These are phyloP conservation scores for Alternaria dauci DNA, from an alignment of 2,329 filamentous ascomycete genomes.

Conservation along the genomic window DNA sequence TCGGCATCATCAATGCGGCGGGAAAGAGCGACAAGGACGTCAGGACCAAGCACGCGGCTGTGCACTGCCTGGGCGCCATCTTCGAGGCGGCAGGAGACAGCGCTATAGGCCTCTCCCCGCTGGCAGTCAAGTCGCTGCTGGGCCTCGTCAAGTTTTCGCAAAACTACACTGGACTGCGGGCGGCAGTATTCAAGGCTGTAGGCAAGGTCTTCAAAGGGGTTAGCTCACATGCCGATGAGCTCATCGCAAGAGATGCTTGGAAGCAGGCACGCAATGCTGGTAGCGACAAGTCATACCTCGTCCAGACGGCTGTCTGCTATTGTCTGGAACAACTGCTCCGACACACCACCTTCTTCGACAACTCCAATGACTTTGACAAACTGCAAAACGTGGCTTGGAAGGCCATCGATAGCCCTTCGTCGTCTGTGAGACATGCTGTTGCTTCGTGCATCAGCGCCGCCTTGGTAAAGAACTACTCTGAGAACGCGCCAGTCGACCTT, in stretches of 20 bases:
- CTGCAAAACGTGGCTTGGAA: constrained; percentile 85
- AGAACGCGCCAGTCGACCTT: constrained; percentile 55
- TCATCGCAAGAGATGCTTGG: constrained; percentile 87
- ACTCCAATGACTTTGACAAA: constrained; percentile 88
- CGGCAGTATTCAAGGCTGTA: constrained; percentile 77
- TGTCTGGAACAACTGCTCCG: constrained; percentile 78
- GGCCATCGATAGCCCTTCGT: constrained; percentile 78
- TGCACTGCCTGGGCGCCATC: constrained; percentile 84
- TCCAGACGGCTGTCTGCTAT: constrained; percentile 79
- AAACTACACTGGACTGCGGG: constrained; percentile 82
- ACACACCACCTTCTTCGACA: constrained; percentile 83
- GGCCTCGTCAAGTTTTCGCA: constrained; percentile 82
- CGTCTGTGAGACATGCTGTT: constrained; percentile 81
- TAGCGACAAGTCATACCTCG: constrained; percentile 82
- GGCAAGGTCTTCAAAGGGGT: constrained; percentile 81
- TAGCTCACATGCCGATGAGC: constrained; percentile 80
- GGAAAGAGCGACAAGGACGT: constrained; percentile 79
- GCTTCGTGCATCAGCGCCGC: constrained; percentile 84
- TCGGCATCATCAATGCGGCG: constrained; percentile 73
- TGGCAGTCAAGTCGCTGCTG: constrained; percentile 75
- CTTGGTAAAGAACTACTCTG: constrained; percentile 82
- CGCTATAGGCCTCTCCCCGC: constrained; percentile 80
- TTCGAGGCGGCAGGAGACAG: constrained; percentile 95
- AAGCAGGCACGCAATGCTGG: constrained; percentile 85
- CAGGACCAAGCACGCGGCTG: constrained; percentile 84